A percentile compares a stretch with the other conserved stretches of the same genome.
Conservation (phyloP, 108 stramenopile genomes). For the Craspedostauros australis region DNA sequence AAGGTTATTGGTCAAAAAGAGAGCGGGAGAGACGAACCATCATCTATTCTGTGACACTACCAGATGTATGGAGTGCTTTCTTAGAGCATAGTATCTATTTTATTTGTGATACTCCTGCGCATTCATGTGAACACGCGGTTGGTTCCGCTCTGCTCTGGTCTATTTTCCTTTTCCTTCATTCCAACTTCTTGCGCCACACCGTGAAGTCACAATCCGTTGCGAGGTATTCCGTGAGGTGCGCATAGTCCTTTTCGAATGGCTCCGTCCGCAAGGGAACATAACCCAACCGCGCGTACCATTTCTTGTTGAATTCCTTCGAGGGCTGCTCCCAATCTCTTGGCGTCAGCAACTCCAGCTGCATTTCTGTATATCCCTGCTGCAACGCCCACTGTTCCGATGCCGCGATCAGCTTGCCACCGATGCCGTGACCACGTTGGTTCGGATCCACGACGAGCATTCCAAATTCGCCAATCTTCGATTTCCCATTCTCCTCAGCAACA, state of each 20-base stretch:
- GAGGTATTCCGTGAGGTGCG: neutral
- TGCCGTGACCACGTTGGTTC: neutral
- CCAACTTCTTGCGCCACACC: neutral
- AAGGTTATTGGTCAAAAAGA: no score
- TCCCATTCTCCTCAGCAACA: neutral
- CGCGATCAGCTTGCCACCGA: neutral
- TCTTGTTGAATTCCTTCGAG: conserved; percentile 9
- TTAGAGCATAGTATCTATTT: no score
- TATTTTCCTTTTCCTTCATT: no score
- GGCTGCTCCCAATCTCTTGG: conserved; percentile 5
- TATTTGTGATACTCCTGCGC: no score
- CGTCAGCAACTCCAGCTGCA: conserved; percentile 4
- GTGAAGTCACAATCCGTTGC: conserved; percentile 6
- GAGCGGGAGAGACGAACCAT: no score
- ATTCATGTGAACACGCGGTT: no score
- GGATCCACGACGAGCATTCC: conserved; percentile 12
- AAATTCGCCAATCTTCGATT: neutral
- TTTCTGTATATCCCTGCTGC: neutral
- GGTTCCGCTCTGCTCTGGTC: no score
- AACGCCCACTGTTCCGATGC: conserved; percentile 5
- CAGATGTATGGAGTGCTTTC: no score
- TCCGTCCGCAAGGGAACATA: conserved; percentile 1
- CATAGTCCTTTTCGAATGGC: conserved; percentile 1
- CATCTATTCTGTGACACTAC: no score
- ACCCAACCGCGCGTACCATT: conserved; percentile 4